Conservation (phyloP, 495 filamentous ascomycete genomes). For the Podospora pseudoanserina region DNA sequence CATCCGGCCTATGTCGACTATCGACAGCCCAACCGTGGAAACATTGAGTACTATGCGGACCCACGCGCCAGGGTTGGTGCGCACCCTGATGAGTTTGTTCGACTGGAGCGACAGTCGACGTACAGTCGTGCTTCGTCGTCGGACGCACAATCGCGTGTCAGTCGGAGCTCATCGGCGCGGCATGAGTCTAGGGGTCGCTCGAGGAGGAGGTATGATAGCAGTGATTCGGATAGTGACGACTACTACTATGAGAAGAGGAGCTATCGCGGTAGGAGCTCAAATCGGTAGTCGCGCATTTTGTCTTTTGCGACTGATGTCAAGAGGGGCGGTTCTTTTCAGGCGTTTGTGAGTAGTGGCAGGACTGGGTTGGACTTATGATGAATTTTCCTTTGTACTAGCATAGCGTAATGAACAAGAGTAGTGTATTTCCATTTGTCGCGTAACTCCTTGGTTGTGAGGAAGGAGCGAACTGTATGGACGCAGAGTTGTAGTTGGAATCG, state of each 20-base stretch:
- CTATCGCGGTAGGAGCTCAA: conserved; percentile 12
- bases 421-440: neutral
- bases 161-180: conserved; percentile 13
- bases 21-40: neutral
- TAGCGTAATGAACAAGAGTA: neutral
- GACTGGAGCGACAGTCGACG: conserved; percentile 15
- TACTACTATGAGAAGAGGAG: conserved; percentile 21
- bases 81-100: conserved; percentile 19
- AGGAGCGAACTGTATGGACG: neutral
- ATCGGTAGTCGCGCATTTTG: conserved; percentile 8
- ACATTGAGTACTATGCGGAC: conserved; percentile 18
- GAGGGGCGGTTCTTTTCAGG: neutral
- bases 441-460: neutral
- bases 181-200: conserved; percentile 8
- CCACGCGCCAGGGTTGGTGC: conserved; percentile 13
- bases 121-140: conserved; percentile 15
- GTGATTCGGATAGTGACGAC: conserved; percentile 14
- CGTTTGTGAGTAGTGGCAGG: neutral
- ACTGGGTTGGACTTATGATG: neutral
- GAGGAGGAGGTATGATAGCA: conserved; percentile 19
- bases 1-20: conserved; percentile 1
- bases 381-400: neutral
- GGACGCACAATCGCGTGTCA: conserved; percentile 6
- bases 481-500: neutral
- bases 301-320: neutral